Conservation (phyloP, 306 rosid species). For the Begonia peltatifolia region DNA sequence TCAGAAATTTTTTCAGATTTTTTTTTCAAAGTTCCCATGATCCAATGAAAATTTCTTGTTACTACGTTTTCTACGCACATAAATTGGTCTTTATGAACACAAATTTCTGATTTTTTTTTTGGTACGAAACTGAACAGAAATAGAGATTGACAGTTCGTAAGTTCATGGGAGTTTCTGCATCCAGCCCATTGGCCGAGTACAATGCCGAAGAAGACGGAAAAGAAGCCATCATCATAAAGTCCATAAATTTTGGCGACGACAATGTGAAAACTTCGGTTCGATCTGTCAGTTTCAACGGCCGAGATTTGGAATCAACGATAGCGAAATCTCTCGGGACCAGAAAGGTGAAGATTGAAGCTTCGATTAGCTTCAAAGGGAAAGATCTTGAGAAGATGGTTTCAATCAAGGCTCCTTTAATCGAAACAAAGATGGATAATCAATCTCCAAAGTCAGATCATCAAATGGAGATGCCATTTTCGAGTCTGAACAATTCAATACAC, state of each 20-base stretch:
- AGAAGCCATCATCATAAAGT: constrained; percentile 8
- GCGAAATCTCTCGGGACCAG: constrained; percentile 51
- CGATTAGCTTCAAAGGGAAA: constrained; percentile 57
- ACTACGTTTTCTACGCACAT: too few species aligned
- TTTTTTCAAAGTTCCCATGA: too few species aligned
- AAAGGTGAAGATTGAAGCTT: constrained; percentile 58
- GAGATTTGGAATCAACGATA: constrained; percentile 37
- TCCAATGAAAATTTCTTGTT: too few species aligned
- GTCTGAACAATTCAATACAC: background rate
- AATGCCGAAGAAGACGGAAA: constrained; percentile 4
- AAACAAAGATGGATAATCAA: constrained; percentile 24
- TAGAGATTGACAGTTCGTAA: too few species aligned
- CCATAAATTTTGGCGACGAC: constrained; percentile 11
- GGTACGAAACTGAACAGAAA: background rate
- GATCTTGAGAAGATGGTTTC: constrained; percentile 29
- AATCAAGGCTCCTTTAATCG: constrained; percentile 20
- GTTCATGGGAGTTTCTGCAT: constrained; percentile 9
- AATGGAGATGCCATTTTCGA: background rate
- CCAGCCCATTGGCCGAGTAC: constrained; percentile 10
- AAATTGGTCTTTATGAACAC: too few species aligned
- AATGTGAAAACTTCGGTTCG: constrained; percentile 6
- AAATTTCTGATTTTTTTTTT: background rate
- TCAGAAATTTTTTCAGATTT: too few species aligned
- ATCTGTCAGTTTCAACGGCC: constrained; percentile 7
- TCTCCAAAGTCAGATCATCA: constrained; percentile 21